Conservation (phyloP, 768 basidiomycete species). For the Inosperma sp. region DNA sequence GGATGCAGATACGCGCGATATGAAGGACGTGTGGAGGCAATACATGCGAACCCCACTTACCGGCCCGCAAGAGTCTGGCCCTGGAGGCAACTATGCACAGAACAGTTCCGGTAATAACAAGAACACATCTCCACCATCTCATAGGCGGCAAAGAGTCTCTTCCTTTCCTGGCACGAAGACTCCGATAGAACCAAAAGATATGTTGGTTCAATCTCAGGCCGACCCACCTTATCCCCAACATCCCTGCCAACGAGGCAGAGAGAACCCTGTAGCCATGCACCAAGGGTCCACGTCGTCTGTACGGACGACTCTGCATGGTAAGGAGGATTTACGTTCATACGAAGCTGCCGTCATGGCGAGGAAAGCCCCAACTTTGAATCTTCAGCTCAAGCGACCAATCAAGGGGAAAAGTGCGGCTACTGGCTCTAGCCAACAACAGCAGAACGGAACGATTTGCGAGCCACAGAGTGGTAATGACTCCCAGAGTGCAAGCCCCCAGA, state of each 20-base stretch:
- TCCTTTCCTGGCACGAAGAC: constrained; percentile 70
- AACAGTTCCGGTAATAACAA: constrained; percentile 6
- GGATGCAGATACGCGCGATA: constrained; percentile 38
- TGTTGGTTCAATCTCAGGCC: constrained; percentile 11
- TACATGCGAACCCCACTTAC: constrained; percentile 66
- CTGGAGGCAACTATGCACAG: constrained; percentile 3
- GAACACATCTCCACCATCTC: constrained; percentile 6
- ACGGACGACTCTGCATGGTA: constrained; percentile 39
- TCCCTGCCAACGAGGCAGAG: constrained; percentile 15
- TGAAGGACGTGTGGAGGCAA: constrained; percentile 70
- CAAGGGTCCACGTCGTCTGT: constrained; percentile 29
- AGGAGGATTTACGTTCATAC: constrained; percentile 66
- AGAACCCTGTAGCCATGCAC: constrained; percentile 14
- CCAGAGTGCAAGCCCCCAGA: constrained; percentile 3
- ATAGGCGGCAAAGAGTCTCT: constrained; percentile 51
- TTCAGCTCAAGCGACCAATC: constrained; percentile 40
- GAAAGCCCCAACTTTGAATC: constrained; percentile 56
- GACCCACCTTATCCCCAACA: constrained; percentile 14
- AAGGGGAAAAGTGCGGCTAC: constrained; percentile 2
- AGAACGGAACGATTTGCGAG: not conserved
- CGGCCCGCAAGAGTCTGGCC: constrained; percentile 29
- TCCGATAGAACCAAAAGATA: constrained; percentile 39
- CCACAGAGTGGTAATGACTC: not conserved
- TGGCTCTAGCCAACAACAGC: not conserved
- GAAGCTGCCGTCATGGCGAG: constrained; percentile 73